Evolutionary conservation across 129 eudicot species (phyloP).

Genomic region (Tanacetum coccineum): DNA sequence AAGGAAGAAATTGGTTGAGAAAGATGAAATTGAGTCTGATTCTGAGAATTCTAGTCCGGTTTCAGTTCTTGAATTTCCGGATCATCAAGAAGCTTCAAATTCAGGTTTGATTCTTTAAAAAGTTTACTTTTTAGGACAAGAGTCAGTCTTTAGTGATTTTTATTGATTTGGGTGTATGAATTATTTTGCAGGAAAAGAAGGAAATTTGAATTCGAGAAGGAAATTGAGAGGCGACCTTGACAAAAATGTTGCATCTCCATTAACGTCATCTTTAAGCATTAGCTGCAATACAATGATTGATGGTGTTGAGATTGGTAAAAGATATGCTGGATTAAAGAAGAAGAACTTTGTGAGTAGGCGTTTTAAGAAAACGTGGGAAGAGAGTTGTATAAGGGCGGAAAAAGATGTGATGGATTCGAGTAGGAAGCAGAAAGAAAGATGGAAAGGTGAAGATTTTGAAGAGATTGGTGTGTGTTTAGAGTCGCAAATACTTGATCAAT

Average conservation of each 20-base stretch:
- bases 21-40: conserved; percentile 39
- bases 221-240: conserved; percentile 46
- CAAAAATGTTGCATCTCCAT: conserved; percentile 26
- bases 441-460: conserved; percentile 41
- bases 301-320: conserved; percentile 25
- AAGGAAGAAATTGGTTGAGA: conserved; percentile 32
- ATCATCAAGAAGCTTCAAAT: conserved; percentile 34
- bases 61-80: conserved; percentile 63
- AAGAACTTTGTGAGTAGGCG: conserved; percentile 12
- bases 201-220: conserved; percentile 40
- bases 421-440: conserved; percentile 33
- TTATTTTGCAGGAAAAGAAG: conserved; percentile 39
- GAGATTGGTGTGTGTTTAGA: conserved; percentile 44
- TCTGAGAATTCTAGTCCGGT: conserved; percentile 79
- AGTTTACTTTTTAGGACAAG: background rate
- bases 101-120: conserved; percentile 45
- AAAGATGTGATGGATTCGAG: conserved; percentile 41
- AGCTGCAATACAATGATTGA: conserved; percentile 17
- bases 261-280: conserved; percentile 18
- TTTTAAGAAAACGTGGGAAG: conserved; percentile 40
- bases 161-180: conserved; percentile 20
- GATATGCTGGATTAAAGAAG: conserved; percentile 24
- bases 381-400: conserved; percentile 48
- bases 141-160: conserved; percentile 5
- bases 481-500: conserved; percentile 52